Evolutionary conservation across 768 basidiomycete species (phyloP).

Genomic region (Sarcodon aspratus): DNA sequence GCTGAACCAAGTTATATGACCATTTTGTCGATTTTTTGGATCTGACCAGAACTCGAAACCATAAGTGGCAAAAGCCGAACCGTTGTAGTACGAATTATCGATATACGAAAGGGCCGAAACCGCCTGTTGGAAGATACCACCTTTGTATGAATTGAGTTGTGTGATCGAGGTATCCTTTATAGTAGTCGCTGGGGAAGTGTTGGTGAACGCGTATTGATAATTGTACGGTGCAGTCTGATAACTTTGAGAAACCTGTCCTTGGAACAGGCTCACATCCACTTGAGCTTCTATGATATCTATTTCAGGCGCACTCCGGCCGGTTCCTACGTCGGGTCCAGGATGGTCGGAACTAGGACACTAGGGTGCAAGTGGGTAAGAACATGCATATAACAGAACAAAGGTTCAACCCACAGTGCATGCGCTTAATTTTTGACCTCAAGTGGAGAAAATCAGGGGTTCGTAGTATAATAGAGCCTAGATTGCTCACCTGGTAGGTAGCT

Average conservation of each 20-base stretch:
- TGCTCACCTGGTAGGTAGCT: conserved; percentile 56
- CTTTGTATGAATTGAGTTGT: conserved; percentile 53
- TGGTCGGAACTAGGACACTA: conserved; percentile 71
- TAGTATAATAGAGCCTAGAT: too few species aligned
- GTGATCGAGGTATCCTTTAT: conserved; percentile 44
- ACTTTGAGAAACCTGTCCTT: conserved; percentile 70
- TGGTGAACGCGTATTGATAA: conserved; percentile 49
- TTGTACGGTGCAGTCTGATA: conserved; percentile 77
- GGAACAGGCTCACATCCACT: conserved; percentile 35
- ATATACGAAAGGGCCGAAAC: conserved; percentile 51
- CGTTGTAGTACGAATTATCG: conserved; percentile 44
- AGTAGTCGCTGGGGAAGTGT: conserved; percentile 35
- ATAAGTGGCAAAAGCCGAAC: conserved; percentile 43
- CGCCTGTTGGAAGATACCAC: conserved; percentile 68
- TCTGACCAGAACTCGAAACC: conserved; percentile 78
- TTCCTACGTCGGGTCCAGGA: conserved; percentile 63
- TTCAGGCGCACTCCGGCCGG: conserved; percentile 77
- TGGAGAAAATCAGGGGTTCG: too few species aligned
- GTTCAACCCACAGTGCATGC: conserved; percentile 47
- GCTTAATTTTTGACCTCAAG: conserved; percentile 57
- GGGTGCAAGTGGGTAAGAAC: not conserved
- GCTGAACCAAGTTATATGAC: conserved; percentile 80
- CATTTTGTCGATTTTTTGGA: conserved; percentile 49
- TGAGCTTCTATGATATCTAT: conserved; percentile 90
- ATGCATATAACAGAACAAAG: not conserved